phyloP scores from a whole-genome alignment of 129 eudicot species.

The Lonicera japonica region DNA sequence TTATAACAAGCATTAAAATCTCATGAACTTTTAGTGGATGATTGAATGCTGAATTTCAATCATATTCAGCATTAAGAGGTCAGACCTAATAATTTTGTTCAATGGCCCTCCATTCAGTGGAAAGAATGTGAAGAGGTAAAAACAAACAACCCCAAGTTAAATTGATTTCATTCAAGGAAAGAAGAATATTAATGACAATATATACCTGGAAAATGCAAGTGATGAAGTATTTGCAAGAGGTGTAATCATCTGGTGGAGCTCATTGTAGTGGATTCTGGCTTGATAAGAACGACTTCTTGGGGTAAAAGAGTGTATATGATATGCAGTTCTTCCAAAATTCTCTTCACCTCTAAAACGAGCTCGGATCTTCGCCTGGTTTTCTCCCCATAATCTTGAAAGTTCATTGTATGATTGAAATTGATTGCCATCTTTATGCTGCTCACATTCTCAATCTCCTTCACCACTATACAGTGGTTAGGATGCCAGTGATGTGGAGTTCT shows the following conservation, averaged over 20 bases:
- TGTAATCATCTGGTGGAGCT: conserved; percentile 27
- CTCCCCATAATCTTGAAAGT: conserved; percentile 66
- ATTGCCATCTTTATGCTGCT: conserved; percentile 80
- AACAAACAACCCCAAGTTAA: too few species aligned
- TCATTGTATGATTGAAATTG: conserved; percentile 75
- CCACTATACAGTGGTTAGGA: conserved; percentile 73
- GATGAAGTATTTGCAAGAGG: too few species aligned
- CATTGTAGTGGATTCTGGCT: conserved; percentile 11
- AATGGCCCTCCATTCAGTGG: too few species aligned
- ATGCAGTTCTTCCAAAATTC: conserved; percentile 61
- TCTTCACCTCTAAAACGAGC: conserved; percentile 69
- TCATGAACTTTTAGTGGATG: too few species aligned
- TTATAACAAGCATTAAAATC: too few species aligned
- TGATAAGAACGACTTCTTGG: conserved; percentile 56
- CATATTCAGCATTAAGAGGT: too few species aligned
- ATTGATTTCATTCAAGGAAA: too few species aligned
- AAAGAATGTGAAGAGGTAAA: too few species aligned
- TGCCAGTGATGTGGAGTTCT: conserved; percentile 69
- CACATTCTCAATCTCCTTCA: conserved; percentile 78
- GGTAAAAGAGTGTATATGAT: conserved; percentile 80
- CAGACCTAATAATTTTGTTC: too few species aligned
- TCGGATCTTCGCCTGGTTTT: conserved; percentile 59
- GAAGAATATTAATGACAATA: too few species aligned
- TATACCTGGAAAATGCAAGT: too few species aligned
- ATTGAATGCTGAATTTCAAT: too few species aligned